Evolutionary conservation across 805 yeast species (phyloP).

Genomic region (Yarrowia sp.): DNA sequence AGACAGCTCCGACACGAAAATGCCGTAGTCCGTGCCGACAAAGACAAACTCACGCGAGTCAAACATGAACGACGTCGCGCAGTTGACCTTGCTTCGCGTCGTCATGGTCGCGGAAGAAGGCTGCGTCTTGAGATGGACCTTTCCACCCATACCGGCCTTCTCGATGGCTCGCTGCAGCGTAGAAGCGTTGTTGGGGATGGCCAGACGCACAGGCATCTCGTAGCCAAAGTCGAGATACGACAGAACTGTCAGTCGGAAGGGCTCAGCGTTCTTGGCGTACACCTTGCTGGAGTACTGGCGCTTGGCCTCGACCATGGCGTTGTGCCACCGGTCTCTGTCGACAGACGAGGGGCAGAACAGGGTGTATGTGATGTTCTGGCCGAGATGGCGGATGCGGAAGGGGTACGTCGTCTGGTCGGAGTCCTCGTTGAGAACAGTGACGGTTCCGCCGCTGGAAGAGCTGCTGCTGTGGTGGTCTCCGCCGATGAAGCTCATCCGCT

Average conservation of each 20-base stretch:
- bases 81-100: slow-evolving; percentile 35
- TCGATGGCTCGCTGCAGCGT: slow-evolving; percentile 40
- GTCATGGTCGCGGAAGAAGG: background rate
- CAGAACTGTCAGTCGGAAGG: slow-evolving; percentile 53
- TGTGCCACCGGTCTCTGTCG: slow-evolving; percentile 61
- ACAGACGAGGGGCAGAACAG: slow-evolving; percentile 36
- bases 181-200: slow-evolving; percentile 40
- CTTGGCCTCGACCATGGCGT: slow-evolving; percentile 49
- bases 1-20: slow-evolving; percentile 27
- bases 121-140: slow-evolving; percentile 35
- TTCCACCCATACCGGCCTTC: slow-evolving; percentile 25
- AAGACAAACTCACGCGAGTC: slow-evolving; percentile 43
- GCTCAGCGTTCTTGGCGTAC: slow-evolving; percentile 46
- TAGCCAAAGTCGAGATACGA: slow-evolving; percentile 64
- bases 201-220: slow-evolving; percentile 46
- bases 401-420: slow-evolving; percentile 39
- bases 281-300: slow-evolving; percentile 40
- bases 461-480: background rate
- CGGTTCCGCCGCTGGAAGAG: slow-evolving; percentile 27
- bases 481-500: slow-evolving; percentile 28
- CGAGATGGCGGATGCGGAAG: slow-evolving; percentile 40
- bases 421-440: slow-evolving; percentile 31
- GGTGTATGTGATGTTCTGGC: slow-evolving; percentile 38
- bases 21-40: slow-evolving; percentile 33
- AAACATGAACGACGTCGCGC: slow-evolving; percentile 48